phyloP scores from a whole-genome alignment of 768 basidiomycete genomes.

The Boletus tomentosulus region DNA sequence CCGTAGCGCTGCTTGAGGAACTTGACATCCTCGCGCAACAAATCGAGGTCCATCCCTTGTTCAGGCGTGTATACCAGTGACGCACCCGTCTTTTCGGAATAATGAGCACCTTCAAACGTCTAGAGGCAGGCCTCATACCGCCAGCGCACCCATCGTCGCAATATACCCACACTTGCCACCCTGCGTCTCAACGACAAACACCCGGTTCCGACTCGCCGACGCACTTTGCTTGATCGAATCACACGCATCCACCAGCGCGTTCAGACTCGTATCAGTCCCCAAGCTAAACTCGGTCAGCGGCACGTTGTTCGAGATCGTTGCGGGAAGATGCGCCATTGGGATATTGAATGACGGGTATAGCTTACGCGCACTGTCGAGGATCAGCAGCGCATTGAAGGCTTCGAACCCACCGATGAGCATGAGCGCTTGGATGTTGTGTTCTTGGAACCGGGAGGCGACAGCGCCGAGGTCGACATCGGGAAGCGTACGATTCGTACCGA shows the following conservation, averaged over 20 bases:
- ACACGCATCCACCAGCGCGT: slow-evolving; percentile 94
- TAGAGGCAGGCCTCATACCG: slow-evolving; percentile 50
- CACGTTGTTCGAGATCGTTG: slow-evolving; percentile 97
- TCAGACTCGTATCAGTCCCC: slow-evolving; percentile 96
- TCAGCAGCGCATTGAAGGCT: slow-evolving; percentile 75
- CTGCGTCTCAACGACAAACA: slow-evolving; percentile 98
- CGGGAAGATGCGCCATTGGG: slow-evolving; percentile 93
- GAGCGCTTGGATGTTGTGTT: slow-evolving; percentile 72
- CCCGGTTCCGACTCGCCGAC: slow-evolving; percentile 90
- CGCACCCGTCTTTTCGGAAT: slow-evolving; percentile 68
- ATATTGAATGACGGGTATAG: slow-evolving; percentile 91
- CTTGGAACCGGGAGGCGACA: slow-evolving; percentile 88
- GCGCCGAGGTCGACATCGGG: slow-evolving; percentile 85
- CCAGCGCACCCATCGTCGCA: slow-evolving; percentile 91
- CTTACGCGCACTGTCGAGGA: slow-evolving; percentile 75
- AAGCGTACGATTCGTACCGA: slow-evolving; percentile 90
- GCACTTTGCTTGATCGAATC: slow-evolving; percentile 99
- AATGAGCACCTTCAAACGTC: not conserved
- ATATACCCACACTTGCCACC: slow-evolving; percentile 96
- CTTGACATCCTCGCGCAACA: slow-evolving; percentile 76
- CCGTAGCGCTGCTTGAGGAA: slow-evolving; percentile 84
- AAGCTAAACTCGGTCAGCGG: slow-evolving; percentile 95
- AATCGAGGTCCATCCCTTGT: slow-evolving; percentile 78
- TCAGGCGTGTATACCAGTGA: slow-evolving; percentile 94
- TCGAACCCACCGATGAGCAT: slow-evolving; percentile 96